Conservation (phyloP, 140 eudicot genomes). For the Stevia rebaudiana region DNA sequence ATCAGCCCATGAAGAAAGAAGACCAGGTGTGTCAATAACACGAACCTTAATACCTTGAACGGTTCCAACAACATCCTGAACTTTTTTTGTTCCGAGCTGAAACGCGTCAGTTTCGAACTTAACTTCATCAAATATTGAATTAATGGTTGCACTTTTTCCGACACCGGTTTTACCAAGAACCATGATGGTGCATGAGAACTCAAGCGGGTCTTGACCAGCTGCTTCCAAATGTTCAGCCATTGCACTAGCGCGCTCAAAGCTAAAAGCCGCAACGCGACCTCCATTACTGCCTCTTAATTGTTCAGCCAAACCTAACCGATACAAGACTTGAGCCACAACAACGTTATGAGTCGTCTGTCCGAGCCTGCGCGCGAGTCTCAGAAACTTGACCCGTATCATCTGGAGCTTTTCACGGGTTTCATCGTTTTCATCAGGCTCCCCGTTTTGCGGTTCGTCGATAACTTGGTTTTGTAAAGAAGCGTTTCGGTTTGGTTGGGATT, state of each 20-base stretch:
- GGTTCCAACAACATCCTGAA: slow-evolving; percentile 95
- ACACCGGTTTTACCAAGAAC: slow-evolving; percentile 96
- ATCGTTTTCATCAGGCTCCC: slow-evolving; percentile 80
- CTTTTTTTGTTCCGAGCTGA: slow-evolving; percentile 77
- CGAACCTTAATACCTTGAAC: slow-evolving; percentile 95
- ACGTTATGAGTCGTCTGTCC: slow-evolving; percentile 99
- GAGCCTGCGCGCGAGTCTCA: slow-evolving; percentile 92
- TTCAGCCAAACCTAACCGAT: slow-evolving; percentile 89
- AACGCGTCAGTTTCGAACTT: slow-evolving; percentile 81
- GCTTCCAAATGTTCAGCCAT: slow-evolving; percentile 98
- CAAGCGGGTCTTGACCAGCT: slow-evolving; percentile 89
- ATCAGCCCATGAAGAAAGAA: slow-evolving; percentile 82
- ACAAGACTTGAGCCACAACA: slow-evolving; percentile 96
- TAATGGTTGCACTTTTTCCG: slow-evolving; percentile 97
- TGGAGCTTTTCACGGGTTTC: slow-evolving; percentile 96
- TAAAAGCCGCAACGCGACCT: slow-evolving; percentile 83
- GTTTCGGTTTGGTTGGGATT: slow-evolving; percentile 59
- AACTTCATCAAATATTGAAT: slow-evolving; percentile 81
- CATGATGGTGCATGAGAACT: slow-evolving; percentile 96
- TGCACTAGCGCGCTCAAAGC: slow-evolving; percentile 98
- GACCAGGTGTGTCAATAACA: slow-evolving; percentile 94
- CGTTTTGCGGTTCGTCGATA: slow-evolving; percentile 56
- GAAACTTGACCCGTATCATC: slow-evolving; percentile 91
- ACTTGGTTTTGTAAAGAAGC: slow-evolving; percentile 49
- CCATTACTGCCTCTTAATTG: slow-evolving; percentile 91